Evolutionary conservation across 1,284 basidiomycete species (phyloP).

Genomic region (Coniferiporia weirii): DNA sequence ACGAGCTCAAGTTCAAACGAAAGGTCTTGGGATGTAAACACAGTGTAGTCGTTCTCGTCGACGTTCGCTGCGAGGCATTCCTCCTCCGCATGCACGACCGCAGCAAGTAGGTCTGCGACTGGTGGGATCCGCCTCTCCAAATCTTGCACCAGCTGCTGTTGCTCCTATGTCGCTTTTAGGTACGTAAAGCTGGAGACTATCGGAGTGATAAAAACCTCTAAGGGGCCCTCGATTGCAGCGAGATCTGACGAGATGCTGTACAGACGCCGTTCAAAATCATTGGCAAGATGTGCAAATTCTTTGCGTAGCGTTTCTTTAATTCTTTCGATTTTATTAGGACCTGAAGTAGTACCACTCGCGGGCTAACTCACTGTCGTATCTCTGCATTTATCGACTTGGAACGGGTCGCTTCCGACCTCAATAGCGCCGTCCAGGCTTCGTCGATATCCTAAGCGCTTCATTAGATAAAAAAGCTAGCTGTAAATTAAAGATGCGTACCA

Average conservation of each 20-base stretch:
- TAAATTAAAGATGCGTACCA: conserved; percentile 34
- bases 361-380: conserved; percentile 72
- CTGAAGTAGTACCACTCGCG: not conserved
- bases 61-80: conserved; percentile 89
- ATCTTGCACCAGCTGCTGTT: conserved; percentile 46
- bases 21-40: conserved; percentile 87
- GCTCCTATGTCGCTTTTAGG: conserved; percentile 34
- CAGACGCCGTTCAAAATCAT: conserved; percentile 75
- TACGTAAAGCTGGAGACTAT: not conserved
- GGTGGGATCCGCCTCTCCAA: conserved; percentile 64
- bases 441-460: conserved; percentile 61
- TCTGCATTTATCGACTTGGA: conserved; percentile 87
- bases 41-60: conserved; percentile 95
- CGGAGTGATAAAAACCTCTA: conserved; percentile 49
- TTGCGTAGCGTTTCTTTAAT: conserved; percentile 87
- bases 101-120: conserved; percentile 50
- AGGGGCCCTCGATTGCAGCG: conserved; percentile 69
- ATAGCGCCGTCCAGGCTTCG: conserved; percentile 67
- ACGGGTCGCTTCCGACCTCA: conserved; percentile 71
- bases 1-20: conserved; percentile 87
- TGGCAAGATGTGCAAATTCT: conserved; percentile 80
- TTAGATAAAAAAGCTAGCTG: not conserved
- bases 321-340: conserved; percentile 37
- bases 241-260: conserved; percentile 72
- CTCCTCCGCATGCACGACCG: conserved; percentile 59